These are phyloP conservation scores for Beauveria sp. DNA, from an alignment of 2,329 filamentous ascomycete species.

Conservation along the genomic window DNA sequence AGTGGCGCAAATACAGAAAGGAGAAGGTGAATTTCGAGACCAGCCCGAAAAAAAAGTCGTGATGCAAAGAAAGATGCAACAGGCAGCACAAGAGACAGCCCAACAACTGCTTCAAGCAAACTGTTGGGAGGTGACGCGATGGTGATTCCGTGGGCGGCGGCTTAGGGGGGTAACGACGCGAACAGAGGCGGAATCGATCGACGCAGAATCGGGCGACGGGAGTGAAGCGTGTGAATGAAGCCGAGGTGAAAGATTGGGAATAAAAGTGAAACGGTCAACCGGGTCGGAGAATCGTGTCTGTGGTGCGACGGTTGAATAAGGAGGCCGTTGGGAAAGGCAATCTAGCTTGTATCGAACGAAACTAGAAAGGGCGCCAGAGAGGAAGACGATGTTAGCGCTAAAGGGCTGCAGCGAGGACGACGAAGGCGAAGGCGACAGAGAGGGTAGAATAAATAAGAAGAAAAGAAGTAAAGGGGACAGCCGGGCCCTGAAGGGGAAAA, in stretches of 20 bases:
- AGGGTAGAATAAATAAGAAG: conserved; percentile 20
- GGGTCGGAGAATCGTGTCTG: neutral
- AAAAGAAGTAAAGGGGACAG: conserved; percentile 23
- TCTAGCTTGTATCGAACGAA: conserved; percentile 9
- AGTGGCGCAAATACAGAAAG: conserved; percentile 20
- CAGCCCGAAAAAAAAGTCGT: conserved; percentile 34
- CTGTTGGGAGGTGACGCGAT: conserved; percentile 25
- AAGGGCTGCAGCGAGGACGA: conserved; percentile 1
- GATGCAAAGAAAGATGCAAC: conserved; percentile 17
- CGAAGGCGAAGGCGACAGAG: neutral
- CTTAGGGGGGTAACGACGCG: conserved; percentile 21
- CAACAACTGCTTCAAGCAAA: conserved; percentile 41
- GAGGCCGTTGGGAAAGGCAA: neutral
- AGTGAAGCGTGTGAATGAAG: conserved; percentile 4
- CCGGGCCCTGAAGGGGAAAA: conserved; percentile 17
- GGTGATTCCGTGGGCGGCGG: conserved; percentile 28
- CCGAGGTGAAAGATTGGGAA: neutral
- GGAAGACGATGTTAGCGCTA: conserved; percentile 17
- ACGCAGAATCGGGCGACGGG: conserved; percentile 10
- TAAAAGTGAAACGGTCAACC: neutral
- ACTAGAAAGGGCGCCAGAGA: conserved; percentile 15
- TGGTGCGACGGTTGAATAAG: neutral
- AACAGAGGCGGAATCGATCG: conserved; percentile 22
- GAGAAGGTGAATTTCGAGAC: conserved; percentile 30
- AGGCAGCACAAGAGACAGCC: conserved; percentile 22